Evolutionary conservation across 345 rosid genomes (phyloP).

Genomic region (Rhodomyrtus tomentosa): DNA sequence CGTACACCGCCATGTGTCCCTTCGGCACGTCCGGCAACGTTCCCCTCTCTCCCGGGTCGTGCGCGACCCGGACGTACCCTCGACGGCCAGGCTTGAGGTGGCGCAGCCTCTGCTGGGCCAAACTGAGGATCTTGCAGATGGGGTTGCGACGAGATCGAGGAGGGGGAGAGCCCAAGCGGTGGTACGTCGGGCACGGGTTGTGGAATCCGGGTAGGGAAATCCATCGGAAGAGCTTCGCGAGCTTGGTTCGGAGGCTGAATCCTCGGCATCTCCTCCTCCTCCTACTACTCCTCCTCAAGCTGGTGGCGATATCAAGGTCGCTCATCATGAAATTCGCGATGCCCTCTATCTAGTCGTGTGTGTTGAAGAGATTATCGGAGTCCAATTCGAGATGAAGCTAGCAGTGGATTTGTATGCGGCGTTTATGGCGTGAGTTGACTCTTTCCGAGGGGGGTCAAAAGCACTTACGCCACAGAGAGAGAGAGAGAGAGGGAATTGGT

Average conservation of each 20-base stretch:
- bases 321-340: not conserved
- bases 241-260: slow-evolving; percentile 2
- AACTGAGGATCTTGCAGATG: not conserved
- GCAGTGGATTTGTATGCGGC: not conserved
- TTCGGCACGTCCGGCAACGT: slow-evolving; percentile 33
- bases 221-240: not conserved
- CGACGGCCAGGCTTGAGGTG: not conserved
- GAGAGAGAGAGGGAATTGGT: not conserved
- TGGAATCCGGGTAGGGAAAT: not conserved
- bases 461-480: not conserved
- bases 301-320: not conserved
- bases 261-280: not conserved
- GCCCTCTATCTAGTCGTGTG: not conserved
- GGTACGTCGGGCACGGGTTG: not conserved
- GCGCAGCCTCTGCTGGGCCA: not conserved
- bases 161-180: not conserved
- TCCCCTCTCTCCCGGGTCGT: not conserved
- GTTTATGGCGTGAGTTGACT: not conserved
- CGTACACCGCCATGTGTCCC: slow-evolving; percentile 72
- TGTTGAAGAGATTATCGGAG: not conserved
- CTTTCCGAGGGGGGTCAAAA: not conserved
- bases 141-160: not conserved
- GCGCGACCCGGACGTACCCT: not conserved
- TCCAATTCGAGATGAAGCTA: not conserved
- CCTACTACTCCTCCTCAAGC: not conserved